Evolutionary conservation across 1,284 basidiomycete genomes (phyloP), one percentile per base, ranked within the genome.

Genomic region (Agroathelia rolfsii): DNA sequence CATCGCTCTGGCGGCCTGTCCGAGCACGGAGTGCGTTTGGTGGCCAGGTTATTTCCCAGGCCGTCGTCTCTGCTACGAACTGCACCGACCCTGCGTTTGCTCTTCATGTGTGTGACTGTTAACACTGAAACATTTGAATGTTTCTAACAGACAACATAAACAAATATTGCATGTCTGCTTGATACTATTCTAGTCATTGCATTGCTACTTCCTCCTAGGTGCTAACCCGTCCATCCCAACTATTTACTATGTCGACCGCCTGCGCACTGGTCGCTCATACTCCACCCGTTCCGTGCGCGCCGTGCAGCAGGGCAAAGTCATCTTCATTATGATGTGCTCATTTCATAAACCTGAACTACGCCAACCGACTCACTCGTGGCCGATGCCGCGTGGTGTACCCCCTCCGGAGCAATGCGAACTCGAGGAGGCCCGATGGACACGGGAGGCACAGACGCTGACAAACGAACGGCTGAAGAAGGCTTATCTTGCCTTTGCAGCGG

Each of bases 1-100:
- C 73, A 45, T 72, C 72, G 1, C 64, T 92, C 1, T 84, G 74
- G 68, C 42, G 75, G 10, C 86, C 85, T 1, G 52, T 56, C 7
- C 62, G 68, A 12, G 70, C 72, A 12, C 67, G 87, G 39, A 87
- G 88, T 15, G 87, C 88, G 4, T 93, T 88, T 46, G 89, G 90
- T 35, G 90, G 89, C 42, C 83, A 86, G 52, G 88, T 93, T 38
- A 89, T 94, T 43, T 89, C 81, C 6, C 88, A 92, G 49, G 84
- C 85, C 4, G 61, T 90, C 18, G 72, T 83, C 10, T 76, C 85
- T 9, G 86, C 87, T 4, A 80, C 80, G 14, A 73, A 76, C 42
- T 80, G 79, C 28, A 77, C 92, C 1, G 62, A 76, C 33, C 58
- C 72, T 12, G 61, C 59, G n/a, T 79, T 73, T 50, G 69, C 70